phyloP scores from a whole-genome alignment of 768 basidiomycete genomes.

The Suillus cothurnatus region DNA sequence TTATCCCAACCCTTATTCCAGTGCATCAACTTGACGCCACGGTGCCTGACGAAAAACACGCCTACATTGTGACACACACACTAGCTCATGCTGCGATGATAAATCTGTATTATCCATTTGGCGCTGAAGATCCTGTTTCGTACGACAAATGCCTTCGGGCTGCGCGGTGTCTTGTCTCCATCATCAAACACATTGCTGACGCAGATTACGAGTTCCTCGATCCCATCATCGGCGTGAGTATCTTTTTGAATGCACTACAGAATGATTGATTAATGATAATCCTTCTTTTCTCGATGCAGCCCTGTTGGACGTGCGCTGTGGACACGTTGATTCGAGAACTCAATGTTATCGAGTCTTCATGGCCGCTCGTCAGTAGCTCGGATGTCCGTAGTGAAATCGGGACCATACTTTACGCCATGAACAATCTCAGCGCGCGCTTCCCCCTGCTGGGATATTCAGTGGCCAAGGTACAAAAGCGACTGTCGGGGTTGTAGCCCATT shows the following conservation, averaged over 20 bases:
- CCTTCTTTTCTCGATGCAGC: slow-evolving; percentile 39
- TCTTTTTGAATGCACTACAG: not conserved
- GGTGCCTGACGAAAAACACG: slow-evolving; percentile 58
- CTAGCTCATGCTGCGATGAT: slow-evolving; percentile 68
- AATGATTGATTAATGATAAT: not conserved
- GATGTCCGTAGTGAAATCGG: slow-evolving; percentile 66
- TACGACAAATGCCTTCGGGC: slow-evolving; percentile 70
- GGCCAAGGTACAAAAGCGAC: slow-evolving; percentile 33
- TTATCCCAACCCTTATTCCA: slow-evolving; percentile 63
- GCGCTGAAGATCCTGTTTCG: slow-evolving; percentile 57
- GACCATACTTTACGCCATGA: slow-evolving; percentile 65
- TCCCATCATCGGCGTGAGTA: slow-evolving; percentile 72
- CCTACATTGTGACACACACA: slow-evolving; percentile 61
- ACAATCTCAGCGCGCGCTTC: slow-evolving; percentile 57
- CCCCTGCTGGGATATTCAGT: slow-evolving; percentile 50
- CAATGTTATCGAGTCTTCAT: slow-evolving; percentile 61
- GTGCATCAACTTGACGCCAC: slow-evolving; percentile 63
- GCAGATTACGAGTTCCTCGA: slow-evolving; percentile 73
- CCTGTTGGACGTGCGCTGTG: slow-evolving; percentile 72
- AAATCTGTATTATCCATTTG: slow-evolving; percentile 63
- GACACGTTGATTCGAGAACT: slow-evolving; percentile 70
- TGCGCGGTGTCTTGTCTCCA: slow-evolving; percentile 57
- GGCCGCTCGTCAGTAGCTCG: slow-evolving; percentile 57
- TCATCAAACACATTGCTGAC: slow-evolving; percentile 65
- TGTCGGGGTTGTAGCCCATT: slow-evolving; percentile 17